Evolutionary conservation across 2,329 filamentous ascomycete species (phyloP).

Genomic region (Phaeoacremonium minimum): DNA sequence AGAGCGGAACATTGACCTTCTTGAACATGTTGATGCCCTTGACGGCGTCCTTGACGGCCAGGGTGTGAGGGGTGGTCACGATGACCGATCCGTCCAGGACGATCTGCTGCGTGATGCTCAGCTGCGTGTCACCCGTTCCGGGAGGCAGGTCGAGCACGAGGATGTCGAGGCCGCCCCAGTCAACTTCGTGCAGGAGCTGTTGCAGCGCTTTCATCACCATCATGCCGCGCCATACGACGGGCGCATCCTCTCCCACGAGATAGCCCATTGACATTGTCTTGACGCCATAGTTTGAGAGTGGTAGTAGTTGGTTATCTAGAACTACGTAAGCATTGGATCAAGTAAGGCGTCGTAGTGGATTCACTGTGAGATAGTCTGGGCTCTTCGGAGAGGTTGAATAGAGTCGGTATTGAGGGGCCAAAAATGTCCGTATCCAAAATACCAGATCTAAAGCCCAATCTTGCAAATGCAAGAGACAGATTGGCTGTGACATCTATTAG

Average conservation of each 20-base stretch:
- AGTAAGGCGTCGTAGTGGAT: constrained; percentile 19
- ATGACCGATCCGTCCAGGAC: constrained; percentile 83
- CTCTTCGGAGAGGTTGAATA: constrained; percentile 77
- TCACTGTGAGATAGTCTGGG: constrained; percentile 70
- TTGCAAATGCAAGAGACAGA: constrained; percentile 80
- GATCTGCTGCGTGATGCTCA: constrained; percentile 95
- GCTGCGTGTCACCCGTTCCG: constrained; percentile 90
- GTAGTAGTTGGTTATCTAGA: constrained; percentile 74
- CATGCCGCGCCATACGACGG: constrained; percentile 90
- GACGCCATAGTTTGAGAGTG: constrained; percentile 88
- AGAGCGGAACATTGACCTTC: constrained; percentile 72
- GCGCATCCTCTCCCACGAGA: constrained; percentile 71
- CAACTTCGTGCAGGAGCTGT: constrained; percentile 90
- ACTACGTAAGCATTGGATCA: constrained; percentile 1
- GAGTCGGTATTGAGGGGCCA: constrained; percentile 87
- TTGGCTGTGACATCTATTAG: constrained; percentile 49
- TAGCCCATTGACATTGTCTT: constrained; percentile 99
- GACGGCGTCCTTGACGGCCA: constrained; percentile 86
- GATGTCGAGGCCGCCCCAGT: constrained; percentile 86
- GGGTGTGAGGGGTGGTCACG: constrained; percentile 88
- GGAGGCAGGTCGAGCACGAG: constrained; percentile 89
- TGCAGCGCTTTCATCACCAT: constrained; percentile 98
- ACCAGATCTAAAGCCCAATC: constrained; percentile 74
- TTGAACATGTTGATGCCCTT: constrained; percentile 92
- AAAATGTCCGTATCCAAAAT: constrained; percentile 97